Conservation (phyloP, 345 rosid species). For the Heritiera fomes region DNA sequence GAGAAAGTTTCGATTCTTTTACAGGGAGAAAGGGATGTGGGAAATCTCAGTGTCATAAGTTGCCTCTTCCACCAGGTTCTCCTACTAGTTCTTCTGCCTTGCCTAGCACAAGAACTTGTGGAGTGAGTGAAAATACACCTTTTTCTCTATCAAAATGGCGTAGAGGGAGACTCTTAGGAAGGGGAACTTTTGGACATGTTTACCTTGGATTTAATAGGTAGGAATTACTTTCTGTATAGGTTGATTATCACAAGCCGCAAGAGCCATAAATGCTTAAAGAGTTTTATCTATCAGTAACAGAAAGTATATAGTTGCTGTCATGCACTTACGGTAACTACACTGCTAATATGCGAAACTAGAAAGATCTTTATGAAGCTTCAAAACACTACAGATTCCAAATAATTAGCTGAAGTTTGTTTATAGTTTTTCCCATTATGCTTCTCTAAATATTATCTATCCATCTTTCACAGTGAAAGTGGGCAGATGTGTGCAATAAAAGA, state of each 20-base stretch:
- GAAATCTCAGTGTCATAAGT: slow-evolving; percentile 65
- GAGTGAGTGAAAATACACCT: slow-evolving; percentile 38
- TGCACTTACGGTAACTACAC: not conserved
- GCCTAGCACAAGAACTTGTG: slow-evolving; percentile 42
- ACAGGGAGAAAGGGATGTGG: slow-evolving; percentile 62
- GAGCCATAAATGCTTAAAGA: slow-evolving; percentile 4
- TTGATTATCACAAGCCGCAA: not conserved
- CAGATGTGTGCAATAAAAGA: slow-evolving; percentile 98
- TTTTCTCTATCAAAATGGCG: slow-evolving; percentile 65
- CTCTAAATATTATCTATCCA: slow-evolving; percentile 23
- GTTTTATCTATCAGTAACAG: not conserved
- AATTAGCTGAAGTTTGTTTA: not conserved
- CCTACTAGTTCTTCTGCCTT: slow-evolving; percentile 75
- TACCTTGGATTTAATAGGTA: slow-evolving; percentile 95
- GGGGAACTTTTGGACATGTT: slow-evolving; percentile 97
- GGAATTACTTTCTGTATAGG: not conserved
- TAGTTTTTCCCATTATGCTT: slow-evolving; percentile 3
- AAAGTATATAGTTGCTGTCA: not conserved
- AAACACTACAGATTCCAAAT: not conserved
- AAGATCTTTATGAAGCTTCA: not conserved
- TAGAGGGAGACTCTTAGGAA: slow-evolving; percentile 86
- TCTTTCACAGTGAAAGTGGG: slow-evolving; percentile 67
- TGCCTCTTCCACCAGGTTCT: slow-evolving; percentile 95
- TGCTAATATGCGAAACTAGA: not conserved
- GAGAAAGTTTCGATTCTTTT: slow-evolving; percentile 59